Percentiles rank a stretch among this genome's conserved stretches.
These are phyloP conservation scores for Fraxinus platypoda DNA, from an alignment of 305 asterid species.

Conservation along the genomic window DNA sequence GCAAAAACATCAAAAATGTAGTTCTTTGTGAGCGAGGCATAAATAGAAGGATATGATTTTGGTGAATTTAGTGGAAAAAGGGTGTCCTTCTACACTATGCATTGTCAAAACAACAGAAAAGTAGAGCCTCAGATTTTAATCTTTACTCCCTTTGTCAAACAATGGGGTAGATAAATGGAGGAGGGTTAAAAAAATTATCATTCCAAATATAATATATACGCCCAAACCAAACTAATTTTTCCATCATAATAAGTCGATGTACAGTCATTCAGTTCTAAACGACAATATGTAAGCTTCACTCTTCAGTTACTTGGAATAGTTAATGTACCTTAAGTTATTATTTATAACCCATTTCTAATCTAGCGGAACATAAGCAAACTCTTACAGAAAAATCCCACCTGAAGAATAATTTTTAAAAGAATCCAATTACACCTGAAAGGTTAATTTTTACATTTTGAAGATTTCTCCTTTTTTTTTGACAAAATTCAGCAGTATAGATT, in stretches of 20 bases:
- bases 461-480: background rate
- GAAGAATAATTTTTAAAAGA: background rate
- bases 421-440: conserved; percentile 6
- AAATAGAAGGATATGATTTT: background rate
- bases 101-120: background rate
- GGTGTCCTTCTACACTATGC: background rate
- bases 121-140: background rate
- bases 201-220: background rate
- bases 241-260: background rate
- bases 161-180: background rate
- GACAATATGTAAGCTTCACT: background rate
- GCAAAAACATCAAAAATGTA: background rate
- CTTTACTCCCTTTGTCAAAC: background rate
- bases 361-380: background rate
- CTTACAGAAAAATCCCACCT: background rate
- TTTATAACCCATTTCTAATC: background rate
- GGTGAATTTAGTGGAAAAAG: background rate
- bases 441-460: background rate
- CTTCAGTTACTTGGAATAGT: background rate
- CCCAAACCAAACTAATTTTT: background rate
- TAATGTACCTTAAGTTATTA: background rate
- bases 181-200: background rate
- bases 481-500: background rate
- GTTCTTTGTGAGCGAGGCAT: background rate
- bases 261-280: background rate